A percentile compares a stretch with the other conserved stretches of the same genome.
Evolutionary conservation across 306 rosid species (phyloP).

Genomic region (Glycine tomentella): DNA sequence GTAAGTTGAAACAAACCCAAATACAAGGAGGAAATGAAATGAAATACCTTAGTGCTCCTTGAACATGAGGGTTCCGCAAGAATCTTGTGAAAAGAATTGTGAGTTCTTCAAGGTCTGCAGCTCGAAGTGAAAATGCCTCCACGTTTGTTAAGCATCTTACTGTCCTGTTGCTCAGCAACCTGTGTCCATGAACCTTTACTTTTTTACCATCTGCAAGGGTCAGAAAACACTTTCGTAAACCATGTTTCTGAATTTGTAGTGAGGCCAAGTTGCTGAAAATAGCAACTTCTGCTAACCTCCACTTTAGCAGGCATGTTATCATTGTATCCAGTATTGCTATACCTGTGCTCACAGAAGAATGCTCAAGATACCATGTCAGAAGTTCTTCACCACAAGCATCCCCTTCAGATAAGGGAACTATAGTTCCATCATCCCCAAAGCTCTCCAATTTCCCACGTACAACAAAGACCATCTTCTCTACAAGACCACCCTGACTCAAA

Average conservation of each 20-base stretch:
- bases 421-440: conserved; percentile 64
- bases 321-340: too few relatives aligned
- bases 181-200: too few relatives aligned
- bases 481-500: conserved; percentile 58
- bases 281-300: too few relatives aligned
- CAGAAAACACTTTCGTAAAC: too few relatives aligned
- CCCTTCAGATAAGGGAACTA: conserved; percentile 48
- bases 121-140: conserved; percentile 80
- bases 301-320: too few relatives aligned
- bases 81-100: conserved; percentile 73
- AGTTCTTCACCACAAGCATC: too few relatives aligned
- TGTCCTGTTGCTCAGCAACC: conserved; percentile 46
- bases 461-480: conserved; percentile 82
- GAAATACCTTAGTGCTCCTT: conserved; percentile 76
- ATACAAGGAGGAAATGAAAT: conserved; percentile 19
- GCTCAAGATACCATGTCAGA: too few relatives aligned
- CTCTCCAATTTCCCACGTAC: conserved; percentile 81
- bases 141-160: conserved; percentile 76
- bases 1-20: conserved; percentile 7
- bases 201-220: too few relatives aligned
- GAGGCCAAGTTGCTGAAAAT: too few relatives aligned
- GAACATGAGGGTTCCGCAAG: conserved; percentile 75
- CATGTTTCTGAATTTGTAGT: too few relatives aligned
- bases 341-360: neutral
- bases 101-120: conserved; percentile 82